Percentiles rank a stretch among this genome's conserved stretches.
Conservation (phyloP, 805 yeast genomes). For the Yarrowia yakushimensis region DNA sequence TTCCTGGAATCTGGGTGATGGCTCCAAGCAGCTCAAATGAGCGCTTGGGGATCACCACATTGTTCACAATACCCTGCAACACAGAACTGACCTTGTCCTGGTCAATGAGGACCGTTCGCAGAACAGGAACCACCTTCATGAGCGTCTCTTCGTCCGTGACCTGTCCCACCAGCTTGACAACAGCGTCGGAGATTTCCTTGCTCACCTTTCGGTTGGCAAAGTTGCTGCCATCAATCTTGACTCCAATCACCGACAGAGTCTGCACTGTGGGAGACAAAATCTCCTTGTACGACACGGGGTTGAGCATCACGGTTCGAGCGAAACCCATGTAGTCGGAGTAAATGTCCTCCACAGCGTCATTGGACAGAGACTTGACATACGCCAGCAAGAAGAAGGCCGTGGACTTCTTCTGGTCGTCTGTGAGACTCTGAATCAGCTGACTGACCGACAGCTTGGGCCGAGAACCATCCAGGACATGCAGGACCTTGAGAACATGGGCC, state of each 20-base stretch:
- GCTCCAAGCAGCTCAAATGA: conserved; percentile 44
- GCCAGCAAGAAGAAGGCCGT: conserved; percentile 48
- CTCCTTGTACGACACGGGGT: conserved; percentile 46
- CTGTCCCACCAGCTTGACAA: conserved; percentile 38
- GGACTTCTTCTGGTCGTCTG: conserved; percentile 6
- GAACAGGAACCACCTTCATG: conserved; percentile 41
- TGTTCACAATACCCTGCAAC: conserved; percentile 52
- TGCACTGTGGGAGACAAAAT: conserved; percentile 54
- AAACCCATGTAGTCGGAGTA: conserved; percentile 59
- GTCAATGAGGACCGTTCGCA: conserved; percentile 50
- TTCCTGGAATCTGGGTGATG: conserved; percentile 36
- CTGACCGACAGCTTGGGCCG: conserved; percentile 73
- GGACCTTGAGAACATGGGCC: conserved; percentile 35
- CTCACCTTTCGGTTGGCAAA: conserved; percentile 57
- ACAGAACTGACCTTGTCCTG: conserved; percentile 55
- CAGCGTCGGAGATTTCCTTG: conserved; percentile 54
- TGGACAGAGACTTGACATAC: conserved; percentile 65
- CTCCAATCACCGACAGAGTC: conserved; percentile 50
- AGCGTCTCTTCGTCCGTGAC: conserved; percentile 38
- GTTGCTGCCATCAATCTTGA: conserved; percentile 55
- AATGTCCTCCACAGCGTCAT: conserved; percentile 75
- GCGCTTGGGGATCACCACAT: conserved; percentile 34
- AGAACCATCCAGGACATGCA: conserved; percentile 83
- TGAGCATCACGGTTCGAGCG: conserved; percentile 54
- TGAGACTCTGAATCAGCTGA: conserved; percentile 44